These are phyloP conservation scores for Sphaerulina populicola DNA, from an alignment of 2,329 filamentous ascomycete species.

Conservation along the genomic window DNA sequence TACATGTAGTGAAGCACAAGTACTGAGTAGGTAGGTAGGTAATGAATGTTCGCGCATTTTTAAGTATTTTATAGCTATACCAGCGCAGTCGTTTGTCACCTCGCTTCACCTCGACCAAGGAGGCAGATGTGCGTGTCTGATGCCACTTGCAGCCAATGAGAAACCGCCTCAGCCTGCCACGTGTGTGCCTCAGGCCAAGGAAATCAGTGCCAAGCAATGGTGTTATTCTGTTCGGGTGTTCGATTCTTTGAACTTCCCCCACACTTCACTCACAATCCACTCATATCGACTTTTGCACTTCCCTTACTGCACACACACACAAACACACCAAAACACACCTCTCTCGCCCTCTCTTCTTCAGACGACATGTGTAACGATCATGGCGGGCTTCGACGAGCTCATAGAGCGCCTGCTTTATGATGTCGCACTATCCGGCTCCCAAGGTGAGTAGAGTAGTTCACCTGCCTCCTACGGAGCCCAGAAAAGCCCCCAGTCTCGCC, in stretches of 20 bases:
- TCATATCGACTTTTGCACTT: constrained; percentile 4
- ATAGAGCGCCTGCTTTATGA: constrained; percentile 52
- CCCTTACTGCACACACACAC: background rate
- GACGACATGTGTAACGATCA: constrained; percentile 16
- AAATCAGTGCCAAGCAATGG: background rate
- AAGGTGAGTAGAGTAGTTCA: constrained; percentile 50
- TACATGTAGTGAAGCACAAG: no score
- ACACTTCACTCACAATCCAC: background rate
- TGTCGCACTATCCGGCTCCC: constrained; percentile 50
- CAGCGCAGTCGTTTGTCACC: no score
- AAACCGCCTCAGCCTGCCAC: background rate
- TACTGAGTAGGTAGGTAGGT: no score
- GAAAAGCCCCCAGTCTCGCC: background rate
- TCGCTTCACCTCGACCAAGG: no score
- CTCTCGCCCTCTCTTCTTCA: background rate
- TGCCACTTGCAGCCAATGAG: background rate
- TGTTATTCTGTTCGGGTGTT: background rate
- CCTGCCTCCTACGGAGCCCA: background rate
- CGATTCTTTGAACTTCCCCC: background rate
- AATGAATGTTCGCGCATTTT: no score
- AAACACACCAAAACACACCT: background rate
- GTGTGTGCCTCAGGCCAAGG: background rate
- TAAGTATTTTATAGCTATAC: no score
- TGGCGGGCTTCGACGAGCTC: constrained; percentile 46
- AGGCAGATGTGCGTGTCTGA: no score